Conservation (phyloP, 106 monocot species). For the Hemerocallis citrina region DNA sequence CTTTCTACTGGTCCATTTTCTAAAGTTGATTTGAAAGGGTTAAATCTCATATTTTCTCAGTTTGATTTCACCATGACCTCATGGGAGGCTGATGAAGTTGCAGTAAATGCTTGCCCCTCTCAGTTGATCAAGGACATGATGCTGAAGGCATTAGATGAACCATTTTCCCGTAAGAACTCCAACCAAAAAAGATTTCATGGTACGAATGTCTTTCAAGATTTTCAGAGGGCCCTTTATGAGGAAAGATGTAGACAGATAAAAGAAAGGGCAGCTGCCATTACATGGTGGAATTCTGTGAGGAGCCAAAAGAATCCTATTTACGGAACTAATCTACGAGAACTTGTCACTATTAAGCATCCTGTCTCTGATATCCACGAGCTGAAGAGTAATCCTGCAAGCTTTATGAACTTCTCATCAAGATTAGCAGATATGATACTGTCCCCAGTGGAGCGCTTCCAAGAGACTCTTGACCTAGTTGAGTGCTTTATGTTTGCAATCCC, state of each 20-base stretch:
- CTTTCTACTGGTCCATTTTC: conserved; percentile 57
- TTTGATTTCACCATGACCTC: conserved; percentile 69
- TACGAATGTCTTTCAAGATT: conserved; percentile 74
- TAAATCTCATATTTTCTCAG: conserved; percentile 76
- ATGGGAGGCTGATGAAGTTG: conserved; percentile 78
- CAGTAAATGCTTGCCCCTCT: conserved; percentile 17
- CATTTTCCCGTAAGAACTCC: conserved; percentile 7
- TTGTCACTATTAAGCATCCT: conserved; percentile 72
- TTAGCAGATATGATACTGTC: conserved; percentile 71
- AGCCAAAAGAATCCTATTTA: conserved; percentile 80
- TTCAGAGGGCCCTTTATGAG: conserved; percentile 70
- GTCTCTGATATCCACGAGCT: conserved; percentile 55
- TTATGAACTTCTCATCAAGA: conserved; percentile 71
- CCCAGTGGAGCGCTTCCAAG: conserved; percentile 66
- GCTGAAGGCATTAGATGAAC: conserved; percentile 3
- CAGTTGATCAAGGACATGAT: conserved; percentile 6
- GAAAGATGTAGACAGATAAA: conserved; percentile 60
- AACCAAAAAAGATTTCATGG: conserved; percentile 28
- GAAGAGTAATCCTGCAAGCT: conserved; percentile 72
- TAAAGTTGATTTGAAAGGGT: conserved; percentile 51
- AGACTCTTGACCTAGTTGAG: conserved; percentile 63
- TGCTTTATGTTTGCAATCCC: conserved; percentile 97
- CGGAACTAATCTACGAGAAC: conserved; percentile 65
- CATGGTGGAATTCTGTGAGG: conserved; percentile 87
- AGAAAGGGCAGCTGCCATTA: conserved; percentile 65